Evolutionary conservation across 805 yeast species (phyloP), one percentile per base, ranked within the genome.

Genomic region (Metahyphopichia silvanorum): DNA sequence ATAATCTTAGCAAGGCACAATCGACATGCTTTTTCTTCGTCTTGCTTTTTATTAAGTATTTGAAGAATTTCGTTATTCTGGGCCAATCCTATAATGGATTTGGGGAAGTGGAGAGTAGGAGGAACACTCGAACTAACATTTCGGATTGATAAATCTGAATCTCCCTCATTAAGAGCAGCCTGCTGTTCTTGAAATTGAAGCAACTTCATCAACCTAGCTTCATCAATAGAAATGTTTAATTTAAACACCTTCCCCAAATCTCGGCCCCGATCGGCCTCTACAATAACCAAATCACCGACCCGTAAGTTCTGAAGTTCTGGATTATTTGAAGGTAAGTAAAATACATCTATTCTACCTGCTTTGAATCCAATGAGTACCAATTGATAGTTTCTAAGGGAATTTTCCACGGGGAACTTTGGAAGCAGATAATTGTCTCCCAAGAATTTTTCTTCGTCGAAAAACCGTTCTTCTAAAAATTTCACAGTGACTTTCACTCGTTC

Each of bases 251-350:
- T 72, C 22, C 94, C 94, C 38, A 85, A 66, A 56, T 85, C 94
- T 22, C 77, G 61, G 22, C 94, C 94, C 21, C 94, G 65, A 49
- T 85, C 94, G 1, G 93, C 94, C 49, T 85, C 91, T 12, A 84
- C 94, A 48, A 84, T 76, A 11, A 86, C 91, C 47, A 82, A 66
- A 49, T 82, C 88, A 15, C 84, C 84, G 4, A 66, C 56, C 31
- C 63, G 59, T 26, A 78, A 55, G 20, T 43, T 47, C 17, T 56
- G 45, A 19, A 49, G 33, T 24, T 43, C 51, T 15, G 55, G 51
- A 8, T 32, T 38, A 25, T 41, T 42, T 15, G 38, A 31, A 2
- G 86, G 78, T 14, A 80, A 57, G 49, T 76, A 77, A 48, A 83
- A 86, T 6, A 86, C 86, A 55, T 87, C 96, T 34, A 81, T 60